These are phyloP conservation scores for Logfia minima DNA, from an alignment of 129 eudicot genomes.

Conservation along the genomic window DNA sequence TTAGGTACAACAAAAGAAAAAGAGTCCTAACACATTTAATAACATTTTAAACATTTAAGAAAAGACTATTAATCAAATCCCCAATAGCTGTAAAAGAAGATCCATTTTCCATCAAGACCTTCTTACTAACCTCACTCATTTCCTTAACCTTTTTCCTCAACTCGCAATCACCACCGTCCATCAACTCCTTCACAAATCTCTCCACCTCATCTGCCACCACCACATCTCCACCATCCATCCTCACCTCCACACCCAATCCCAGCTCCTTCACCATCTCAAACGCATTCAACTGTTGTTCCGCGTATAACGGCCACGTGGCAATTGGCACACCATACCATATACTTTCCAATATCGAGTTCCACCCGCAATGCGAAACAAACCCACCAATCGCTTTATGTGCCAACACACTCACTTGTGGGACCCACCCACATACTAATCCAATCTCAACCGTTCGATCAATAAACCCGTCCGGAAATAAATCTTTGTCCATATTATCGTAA, in stretches of 20 bases:
- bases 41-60: neutral
- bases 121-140: neutral
- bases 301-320: constrained; percentile 19
- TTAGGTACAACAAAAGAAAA: too few relatives aligned
- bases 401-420: constrained; percentile 9
- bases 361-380: constrained; percentile 12
- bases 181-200: neutral
- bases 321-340: constrained; percentile 9
- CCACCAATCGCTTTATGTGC: constrained; percentile 7
- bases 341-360: constrained; percentile 9
- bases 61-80: neutral
- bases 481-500: neutral
- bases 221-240: neutral
- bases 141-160: neutral
- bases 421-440: constrained; percentile 13
- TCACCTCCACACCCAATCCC: constrained; percentile 12
- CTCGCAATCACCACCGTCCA: neutral
- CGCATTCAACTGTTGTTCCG: neutral
- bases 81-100: neutral
- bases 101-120: neutral
- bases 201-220: neutral
- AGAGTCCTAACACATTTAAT: too few relatives aligned
- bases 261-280: constrained; percentile 1
- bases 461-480: constrained; percentile 21
- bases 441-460: neutral